Evolutionary conservation across 176 grass and related monocot genomes (phyloP).

Genomic region (Olyra latifolia): DNA sequence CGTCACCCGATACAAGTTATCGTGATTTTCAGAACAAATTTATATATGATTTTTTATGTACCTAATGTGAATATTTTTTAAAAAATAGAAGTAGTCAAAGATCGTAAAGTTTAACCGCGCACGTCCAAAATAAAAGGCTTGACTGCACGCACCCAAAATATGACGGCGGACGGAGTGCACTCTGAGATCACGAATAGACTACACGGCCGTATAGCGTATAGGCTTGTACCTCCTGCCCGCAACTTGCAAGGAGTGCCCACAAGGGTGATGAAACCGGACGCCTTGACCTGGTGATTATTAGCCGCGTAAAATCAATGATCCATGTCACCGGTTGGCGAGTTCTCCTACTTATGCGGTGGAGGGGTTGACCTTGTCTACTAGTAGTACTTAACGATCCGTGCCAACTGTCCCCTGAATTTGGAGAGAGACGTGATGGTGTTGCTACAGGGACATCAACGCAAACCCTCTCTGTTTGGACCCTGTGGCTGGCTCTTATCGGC

Average conservation of each 20-base stretch:
- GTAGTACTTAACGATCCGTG: neutral
- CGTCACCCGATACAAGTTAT: too few species aligned
- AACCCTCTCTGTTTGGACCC: neutral
- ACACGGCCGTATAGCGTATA: too few species aligned
- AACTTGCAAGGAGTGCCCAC: neutral
- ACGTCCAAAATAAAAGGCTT: too few species aligned
- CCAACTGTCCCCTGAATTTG: constrained; percentile 9
- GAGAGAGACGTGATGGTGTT: constrained; percentile 21
- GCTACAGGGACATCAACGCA: neutral
- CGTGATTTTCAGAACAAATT: too few species aligned
- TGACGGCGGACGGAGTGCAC: too few species aligned
- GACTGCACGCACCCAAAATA: too few species aligned
- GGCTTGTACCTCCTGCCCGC: neutral
- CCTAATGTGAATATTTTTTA: too few species aligned
- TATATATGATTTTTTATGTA: too few species aligned
- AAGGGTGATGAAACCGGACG: neutral
- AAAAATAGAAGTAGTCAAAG: too few species aligned
- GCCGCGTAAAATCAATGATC: constrained; percentile 19
- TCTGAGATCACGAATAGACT: too few species aligned
- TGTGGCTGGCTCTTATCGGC: neutral
- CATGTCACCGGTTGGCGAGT: neutral
- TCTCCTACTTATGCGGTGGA: neutral
- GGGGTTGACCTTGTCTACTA: constrained; percentile 6
- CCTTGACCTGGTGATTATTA: neutral
- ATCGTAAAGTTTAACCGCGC: too few species aligned